Base-by-base conservation (phyloP, 2,329 filamentous ascomycete genomes). In the Botrytis paeoniae region DNA sequence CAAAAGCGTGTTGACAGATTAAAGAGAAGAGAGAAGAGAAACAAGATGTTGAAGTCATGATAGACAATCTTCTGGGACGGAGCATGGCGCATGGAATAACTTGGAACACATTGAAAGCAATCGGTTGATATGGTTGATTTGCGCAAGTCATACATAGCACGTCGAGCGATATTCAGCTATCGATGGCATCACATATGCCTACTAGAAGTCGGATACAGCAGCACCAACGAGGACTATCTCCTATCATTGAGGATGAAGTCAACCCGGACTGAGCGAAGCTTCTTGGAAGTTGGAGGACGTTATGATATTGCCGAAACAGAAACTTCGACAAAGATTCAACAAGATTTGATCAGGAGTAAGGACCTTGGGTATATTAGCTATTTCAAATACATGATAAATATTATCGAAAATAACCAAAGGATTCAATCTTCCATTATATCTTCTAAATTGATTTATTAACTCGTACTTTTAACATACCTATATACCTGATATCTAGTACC, bases 21-120 rank as follows among this genome's bases (percentile, higher is more conserved):
- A 83, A 97, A 94, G 90, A 89, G 95, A 81, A 93, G 94, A 83
- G 96, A 99, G 86, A 98, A 98, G 91, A 90, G 96, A 81, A 99
- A 95, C 84, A 96, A 95, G 85, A 84, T 94, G 81, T 81, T 92
- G 79, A 91, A 91, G 81, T 91, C 89, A 74, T 91, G 85, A 88
- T 41, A 59, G 20, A 29, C 20, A 45, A 64, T 25, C 37, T 72
- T 65, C 29, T 61, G 48, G 59, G 41, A 25, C 37, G 71, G 59
- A 60, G 65, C 39, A 69, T 63, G 71, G 65, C 66, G 63, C 60
- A 70, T 59, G 70, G 63, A 51, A 60, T 43, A 29, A 32, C 29
- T 57, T 69, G 65, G 51, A 57, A 57, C 25, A 25, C 20, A 69
- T 57, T 57, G 37, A 57, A 43, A n/a, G 29, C 20, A 45, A 37